Evolutionary conservation across 352 stramenopile species (phyloP).

Genomic region (Thraustochytrium sp.): DNA sequence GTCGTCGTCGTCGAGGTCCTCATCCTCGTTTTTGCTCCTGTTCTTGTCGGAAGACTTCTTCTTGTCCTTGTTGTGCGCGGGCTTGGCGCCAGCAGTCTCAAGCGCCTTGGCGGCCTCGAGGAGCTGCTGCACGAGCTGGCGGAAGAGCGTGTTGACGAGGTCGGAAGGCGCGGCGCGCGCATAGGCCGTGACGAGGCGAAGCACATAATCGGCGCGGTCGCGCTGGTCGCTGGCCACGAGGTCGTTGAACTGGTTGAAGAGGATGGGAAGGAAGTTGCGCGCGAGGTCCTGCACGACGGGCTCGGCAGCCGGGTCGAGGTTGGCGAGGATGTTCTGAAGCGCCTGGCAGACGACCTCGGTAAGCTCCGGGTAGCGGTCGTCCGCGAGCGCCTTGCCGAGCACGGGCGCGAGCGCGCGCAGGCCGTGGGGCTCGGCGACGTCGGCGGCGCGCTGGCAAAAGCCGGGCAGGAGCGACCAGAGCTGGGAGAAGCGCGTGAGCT

Average conservation of each 20-base stretch:
- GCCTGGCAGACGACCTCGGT: conserved; percentile 16
- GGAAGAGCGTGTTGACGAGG: conserved; percentile 67
- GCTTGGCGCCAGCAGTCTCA: neutral
- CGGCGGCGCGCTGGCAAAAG: neutral
- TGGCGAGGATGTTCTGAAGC: neutral
- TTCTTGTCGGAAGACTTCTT: neutral
- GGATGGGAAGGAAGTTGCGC: conserved; percentile 68
- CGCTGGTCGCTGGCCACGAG: conserved; percentile 65
- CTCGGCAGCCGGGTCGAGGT: neutral
- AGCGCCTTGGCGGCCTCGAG: conserved; percentile 65
- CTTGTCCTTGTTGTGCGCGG: neutral
- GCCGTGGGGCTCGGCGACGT: neutral
- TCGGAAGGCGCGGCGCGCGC: conserved; percentile 63
- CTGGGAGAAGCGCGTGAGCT: conserved; percentile 9
- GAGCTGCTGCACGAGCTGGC: conserved; percentile 78
- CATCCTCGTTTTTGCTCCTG: conserved; percentile 18
- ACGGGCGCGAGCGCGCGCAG: neutral
- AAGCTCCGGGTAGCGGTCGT: neutral
- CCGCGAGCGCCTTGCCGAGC: neutral
- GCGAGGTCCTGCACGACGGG: conserved; percentile 66
- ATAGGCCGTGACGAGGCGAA: conserved; percentile 56
- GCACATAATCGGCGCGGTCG: conserved; percentile 25
- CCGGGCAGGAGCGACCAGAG: conserved; percentile 21
- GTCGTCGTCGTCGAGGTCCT: neutral
- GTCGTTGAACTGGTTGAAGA: conserved; percentile 73